phyloP scores from a whole-genome alignment of 495 filamentous ascomycete genomes.

The Margaritispora aquatica region DNA sequence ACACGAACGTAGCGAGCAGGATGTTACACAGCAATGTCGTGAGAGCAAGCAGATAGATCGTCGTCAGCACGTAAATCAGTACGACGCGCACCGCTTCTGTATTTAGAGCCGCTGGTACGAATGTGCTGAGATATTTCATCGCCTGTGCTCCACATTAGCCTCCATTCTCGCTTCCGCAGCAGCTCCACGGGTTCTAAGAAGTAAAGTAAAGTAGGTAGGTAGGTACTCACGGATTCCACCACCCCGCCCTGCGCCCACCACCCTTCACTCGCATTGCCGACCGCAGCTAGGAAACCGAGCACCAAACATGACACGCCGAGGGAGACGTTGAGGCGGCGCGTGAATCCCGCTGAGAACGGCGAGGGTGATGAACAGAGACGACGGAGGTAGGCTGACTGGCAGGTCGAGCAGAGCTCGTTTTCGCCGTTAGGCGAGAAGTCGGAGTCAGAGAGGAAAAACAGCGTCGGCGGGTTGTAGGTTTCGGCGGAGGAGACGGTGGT shows the following conservation, averaged over 20 bases:
- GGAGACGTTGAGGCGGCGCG: neutral
- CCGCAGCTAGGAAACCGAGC: neutral
- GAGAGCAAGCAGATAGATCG: too few species aligned
- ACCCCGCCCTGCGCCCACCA: neutral
- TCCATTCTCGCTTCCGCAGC: too few species aligned
- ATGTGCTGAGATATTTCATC: too few species aligned
- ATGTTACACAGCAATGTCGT: too few species aligned
- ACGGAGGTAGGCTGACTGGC: neutral
- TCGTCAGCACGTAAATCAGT: too few species aligned
- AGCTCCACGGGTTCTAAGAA: too few species aligned
- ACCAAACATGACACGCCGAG: neutral
- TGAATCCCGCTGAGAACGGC: conserved; percentile 1
- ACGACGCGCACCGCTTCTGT: too few species aligned
- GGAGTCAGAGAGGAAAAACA: neutral
- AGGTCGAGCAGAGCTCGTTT: neutral
- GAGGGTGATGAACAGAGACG: neutral
- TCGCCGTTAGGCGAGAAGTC: neutral
- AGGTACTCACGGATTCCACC: neutral
- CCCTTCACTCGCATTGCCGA: neutral
- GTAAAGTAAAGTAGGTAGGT: neutral
- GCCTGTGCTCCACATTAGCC: too few species aligned
- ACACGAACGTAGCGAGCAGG: too few species aligned
- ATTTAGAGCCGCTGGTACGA: too few species aligned
- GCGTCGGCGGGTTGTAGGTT: neutral
- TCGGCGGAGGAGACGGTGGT: neutral